These are phyloP conservation scores for Pyrenochaeta sp. DNA, from an alignment of 2,329 filamentous ascomycete genomes.

Conservation along the genomic window DNA sequence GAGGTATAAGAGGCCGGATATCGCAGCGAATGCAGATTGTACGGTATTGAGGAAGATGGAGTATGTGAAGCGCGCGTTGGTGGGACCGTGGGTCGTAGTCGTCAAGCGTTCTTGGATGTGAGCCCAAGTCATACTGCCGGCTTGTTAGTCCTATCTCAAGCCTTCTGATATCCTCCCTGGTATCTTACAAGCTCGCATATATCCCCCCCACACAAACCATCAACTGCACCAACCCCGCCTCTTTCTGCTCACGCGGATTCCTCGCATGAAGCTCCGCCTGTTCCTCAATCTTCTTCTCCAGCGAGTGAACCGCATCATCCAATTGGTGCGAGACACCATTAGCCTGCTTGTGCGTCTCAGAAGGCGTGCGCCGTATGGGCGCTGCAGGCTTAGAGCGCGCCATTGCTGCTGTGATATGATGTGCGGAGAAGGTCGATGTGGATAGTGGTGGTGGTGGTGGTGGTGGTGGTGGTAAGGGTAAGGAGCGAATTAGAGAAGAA, in stretches of 20 bases:
- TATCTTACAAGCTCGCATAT: slow-evolving; percentile 87
- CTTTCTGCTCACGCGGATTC: slow-evolving; percentile 45
- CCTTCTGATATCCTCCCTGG: not conserved
- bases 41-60: slow-evolving; percentile 96
- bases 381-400: slow-evolving; percentile 35
- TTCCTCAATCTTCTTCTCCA: slow-evolving; percentile 43
- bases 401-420: slow-evolving; percentile 26
- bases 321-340: slow-evolving; percentile 34
- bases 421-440: not conserved
- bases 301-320: slow-evolving; percentile 35
- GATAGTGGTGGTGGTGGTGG: too few species aligned
- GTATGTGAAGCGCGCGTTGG: slow-evolving; percentile 78
- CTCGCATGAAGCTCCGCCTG: slow-evolving; percentile 42
- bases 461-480: too few species aligned
- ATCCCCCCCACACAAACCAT: slow-evolving; percentile 91
- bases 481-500: too few species aligned
- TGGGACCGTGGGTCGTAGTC: slow-evolving; percentile 81
- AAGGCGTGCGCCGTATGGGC: slow-evolving; percentile 37
- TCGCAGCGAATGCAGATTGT: slow-evolving; percentile 87
- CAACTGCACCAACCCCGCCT: slow-evolving; percentile 74
- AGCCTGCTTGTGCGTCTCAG: slow-evolving; percentile 31
- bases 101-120: slow-evolving; percentile 97
- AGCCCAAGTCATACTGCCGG: slow-evolving; percentile 84
- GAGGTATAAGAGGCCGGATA: slow-evolving; percentile 84
- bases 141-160: slow-evolving; percentile 9